Evolutionary conservation across 768 basidiomycete species (phyloP).

Genomic region (Tulasnella sp.): DNA sequence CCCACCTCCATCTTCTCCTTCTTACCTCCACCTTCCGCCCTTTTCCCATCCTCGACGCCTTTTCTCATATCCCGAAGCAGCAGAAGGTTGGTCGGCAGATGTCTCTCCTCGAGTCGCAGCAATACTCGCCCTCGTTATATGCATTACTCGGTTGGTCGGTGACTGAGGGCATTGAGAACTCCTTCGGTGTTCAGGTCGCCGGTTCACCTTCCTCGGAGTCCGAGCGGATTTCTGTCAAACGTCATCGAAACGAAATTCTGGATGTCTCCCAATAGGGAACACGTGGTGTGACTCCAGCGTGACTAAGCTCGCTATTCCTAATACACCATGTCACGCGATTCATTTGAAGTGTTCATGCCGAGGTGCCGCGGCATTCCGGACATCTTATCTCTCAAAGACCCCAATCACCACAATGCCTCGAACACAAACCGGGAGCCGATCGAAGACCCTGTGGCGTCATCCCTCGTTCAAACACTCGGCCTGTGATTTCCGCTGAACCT

Average conservation of each 20-base stretch:
- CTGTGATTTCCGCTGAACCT: neutral
- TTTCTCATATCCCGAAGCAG: neutral
- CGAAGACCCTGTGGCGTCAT: neutral
- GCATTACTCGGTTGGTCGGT: neutral
- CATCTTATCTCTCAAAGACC: constrained; percentile 1
- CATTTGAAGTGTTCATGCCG: neutral
- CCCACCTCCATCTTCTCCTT: neutral
- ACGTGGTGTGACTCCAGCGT: neutral
- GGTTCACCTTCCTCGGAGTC: neutral
- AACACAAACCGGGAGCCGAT: neutral
- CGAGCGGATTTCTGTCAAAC: neutral
- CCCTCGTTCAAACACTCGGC: neutral
- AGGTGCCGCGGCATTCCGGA: neutral
- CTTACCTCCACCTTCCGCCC: neutral
- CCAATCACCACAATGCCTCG: neutral
- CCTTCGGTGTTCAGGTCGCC: neutral
- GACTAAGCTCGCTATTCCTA: neutral
- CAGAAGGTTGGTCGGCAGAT: neutral
- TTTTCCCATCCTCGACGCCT: neutral
- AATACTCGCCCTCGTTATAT: neutral
- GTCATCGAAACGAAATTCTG: neutral
- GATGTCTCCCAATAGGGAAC: neutral
- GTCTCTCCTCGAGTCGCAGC: neutral
- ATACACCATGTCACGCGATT: neutral
- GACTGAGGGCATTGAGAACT: neutral